Conservation (phyloP, 2,329 filamentous ascomycete genomes). For the Fusarium sp. region DNA sequence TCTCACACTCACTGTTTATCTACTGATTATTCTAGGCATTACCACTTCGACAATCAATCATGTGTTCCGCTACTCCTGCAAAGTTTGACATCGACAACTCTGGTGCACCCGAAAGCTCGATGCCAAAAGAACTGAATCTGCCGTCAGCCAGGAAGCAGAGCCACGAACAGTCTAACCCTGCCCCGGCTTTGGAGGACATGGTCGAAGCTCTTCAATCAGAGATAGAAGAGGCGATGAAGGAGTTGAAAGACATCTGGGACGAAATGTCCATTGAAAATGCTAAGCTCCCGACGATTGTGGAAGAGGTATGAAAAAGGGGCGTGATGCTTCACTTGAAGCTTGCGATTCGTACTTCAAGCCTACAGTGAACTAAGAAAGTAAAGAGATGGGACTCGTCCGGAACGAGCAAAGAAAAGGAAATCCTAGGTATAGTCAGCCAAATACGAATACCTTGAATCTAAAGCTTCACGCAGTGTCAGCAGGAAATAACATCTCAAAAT, state of each 20-base stretch:
- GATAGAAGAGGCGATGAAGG: constrained; percentile 14
- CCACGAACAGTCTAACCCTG: background rate
- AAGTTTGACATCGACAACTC: background rate
- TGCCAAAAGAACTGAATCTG: background rate
- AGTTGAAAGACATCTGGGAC: constrained; percentile 18
- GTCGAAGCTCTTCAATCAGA: constrained; percentile 14
- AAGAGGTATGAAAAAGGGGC: background rate
- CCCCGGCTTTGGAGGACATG: background rate
- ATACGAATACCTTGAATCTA: constrained; percentile 43
- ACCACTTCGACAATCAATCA: constrained; percentile 2
- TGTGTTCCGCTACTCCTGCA: constrained; percentile 10
- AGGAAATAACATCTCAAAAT: constrained; percentile 42
- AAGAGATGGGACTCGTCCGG: background rate
- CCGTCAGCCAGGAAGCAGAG: background rate
- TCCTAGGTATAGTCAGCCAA: constrained; percentile 35
- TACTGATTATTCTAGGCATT: constrained; percentile 5
- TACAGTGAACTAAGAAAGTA: background rate
- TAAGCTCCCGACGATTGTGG: background rate
- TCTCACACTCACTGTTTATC: background rate
- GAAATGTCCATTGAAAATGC: constrained; percentile 9
- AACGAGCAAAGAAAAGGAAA: background rate
- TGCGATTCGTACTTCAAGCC: background rate
- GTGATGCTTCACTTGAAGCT: constrained; percentile 18
- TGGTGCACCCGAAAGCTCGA: background rate
- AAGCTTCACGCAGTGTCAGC: constrained; percentile 48